phyloP scores from a whole-genome alignment of 202 grass and related monocot genomes.

The Saccharum hybrid region DNA sequence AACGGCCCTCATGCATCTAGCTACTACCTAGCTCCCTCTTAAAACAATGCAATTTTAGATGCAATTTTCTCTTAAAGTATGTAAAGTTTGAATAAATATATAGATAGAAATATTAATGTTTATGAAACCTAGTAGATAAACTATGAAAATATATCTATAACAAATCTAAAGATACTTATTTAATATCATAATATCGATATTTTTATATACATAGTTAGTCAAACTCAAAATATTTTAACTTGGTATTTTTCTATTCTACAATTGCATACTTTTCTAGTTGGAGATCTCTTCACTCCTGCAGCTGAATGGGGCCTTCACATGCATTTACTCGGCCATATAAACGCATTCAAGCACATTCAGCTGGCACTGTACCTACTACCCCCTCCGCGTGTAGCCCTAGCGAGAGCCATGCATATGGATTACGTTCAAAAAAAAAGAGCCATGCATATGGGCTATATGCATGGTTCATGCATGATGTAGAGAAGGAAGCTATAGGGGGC shows the following conservation, averaged over 20 bases:
- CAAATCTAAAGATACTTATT: not conserved
- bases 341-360: slow-evolving; percentile 45
- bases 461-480: too few species aligned
- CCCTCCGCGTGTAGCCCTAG: not conserved
- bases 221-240: not conserved
- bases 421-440: too few species aligned
- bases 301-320: slow-evolving; percentile 1
- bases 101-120: not conserved
- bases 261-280: too few species aligned
- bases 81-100: not conserved
- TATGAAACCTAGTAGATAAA: not conserved
- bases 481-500: too few species aligned
- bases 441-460: too few species aligned
- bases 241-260: not conserved
- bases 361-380: not conserved
- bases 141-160: not conserved
- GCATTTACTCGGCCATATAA: slow-evolving; percentile 41
- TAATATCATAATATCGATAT: not conserved
- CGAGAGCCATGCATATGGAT: too few species aligned
- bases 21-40: not conserved
- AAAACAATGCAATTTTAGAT: not conserved
- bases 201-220: not conserved
- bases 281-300: slow-evolving; percentile 3
- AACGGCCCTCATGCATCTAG: too few species aligned
- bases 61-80: too few species aligned